Percentiles rank a stretch among this genome's conserved stretches.
These are phyloP conservation scores for Pleurotus citrinopileatus DNA, from an alignment of 768 basidiomycete species.

Conservation along the genomic window DNA sequence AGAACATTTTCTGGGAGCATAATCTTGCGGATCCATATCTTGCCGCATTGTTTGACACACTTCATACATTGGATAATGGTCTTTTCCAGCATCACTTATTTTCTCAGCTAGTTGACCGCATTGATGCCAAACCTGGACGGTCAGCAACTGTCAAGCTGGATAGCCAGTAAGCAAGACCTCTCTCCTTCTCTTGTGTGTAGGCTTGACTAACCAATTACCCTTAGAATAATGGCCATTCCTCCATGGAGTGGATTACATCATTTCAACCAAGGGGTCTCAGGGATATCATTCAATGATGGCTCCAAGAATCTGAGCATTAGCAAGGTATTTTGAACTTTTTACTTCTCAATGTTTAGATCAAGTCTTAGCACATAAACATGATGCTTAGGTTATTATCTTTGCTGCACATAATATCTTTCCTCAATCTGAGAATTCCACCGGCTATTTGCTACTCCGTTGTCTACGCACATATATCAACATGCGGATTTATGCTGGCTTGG, in stretches of 20 bases:
- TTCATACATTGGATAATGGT: slow-evolving; percentile 33
- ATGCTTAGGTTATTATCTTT: slow-evolving; percentile 19
- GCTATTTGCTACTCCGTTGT: slow-evolving; percentile 23
- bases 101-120: slow-evolving; percentile 18
- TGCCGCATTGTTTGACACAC: slow-evolving; percentile 33
- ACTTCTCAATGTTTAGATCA: not conserved
- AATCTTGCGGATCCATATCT: slow-evolving; percentile 27
- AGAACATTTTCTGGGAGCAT: slow-evolving; percentile 41
- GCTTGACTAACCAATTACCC: too few species aligned
- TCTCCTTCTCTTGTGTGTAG: too few species aligned
- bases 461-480: slow-evolving; percentile 27
- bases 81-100: slow-evolving; percentile 30
- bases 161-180: slow-evolving; percentile 20
- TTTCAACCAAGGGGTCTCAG: not conserved
- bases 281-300: not conserved
- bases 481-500: slow-evolving; percentile 24
- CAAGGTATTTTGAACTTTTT: not conserved
- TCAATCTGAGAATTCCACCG: slow-evolving; percentile 6
- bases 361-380: not conserved
- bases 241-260: not conserved
- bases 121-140: slow-evolving; percentile 14
- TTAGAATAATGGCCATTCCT: not conserved
- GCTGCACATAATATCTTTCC: slow-evolving; percentile 21
- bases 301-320: not conserved
- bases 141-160: slow-evolving; percentile 17